Base-by-base conservation (phyloP, 371 early-diverging fungal species). In the Mortierella sp. region DNA sequence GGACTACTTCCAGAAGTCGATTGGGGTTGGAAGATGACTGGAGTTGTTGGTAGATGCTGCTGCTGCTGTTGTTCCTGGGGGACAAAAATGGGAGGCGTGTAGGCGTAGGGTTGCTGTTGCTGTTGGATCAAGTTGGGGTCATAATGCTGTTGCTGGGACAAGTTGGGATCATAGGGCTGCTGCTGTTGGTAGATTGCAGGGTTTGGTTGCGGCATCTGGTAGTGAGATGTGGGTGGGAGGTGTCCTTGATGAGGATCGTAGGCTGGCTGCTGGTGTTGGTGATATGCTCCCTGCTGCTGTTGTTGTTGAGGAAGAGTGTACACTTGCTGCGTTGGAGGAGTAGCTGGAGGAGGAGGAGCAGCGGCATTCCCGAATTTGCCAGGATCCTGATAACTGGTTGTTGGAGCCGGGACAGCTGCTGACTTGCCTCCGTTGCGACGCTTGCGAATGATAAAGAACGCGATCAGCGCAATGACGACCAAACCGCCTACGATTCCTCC, bases 401-500 rank as follows among this genome's bases (percentile, higher is more conserved):
- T n/a, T n/a, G 73, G 34, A 19, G 43, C 16, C 13, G 16, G 19
- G n/a, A 53, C 11, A 13, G 31, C 13, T 9, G 73, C 4, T 28
- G 44, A 28, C 21, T 75, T 67, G 21, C 26, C 19, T 34, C 61
- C 26, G 24, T 54, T 57, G 43, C 61, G 40, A 34, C 83, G 76
- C 21, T 76, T 48, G 24, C 83, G 83, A 61, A 80, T 48, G 26
- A 75, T 44, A 1, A 83, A 24, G 80, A 83, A 80, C 16, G 44
- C 80, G 21, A 74, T 19, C 28, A 83, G 10, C 5, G 80, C 83
- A 72, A 80, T 67, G 5, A 80, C 26, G 16, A 75, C 80, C 28
- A 83, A 9, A 4, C 77, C 83, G n/a, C 69, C 83, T 14, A 80
- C 83, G n/a, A 77, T 72, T 5, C 83, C 83, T 67, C 83, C 83